Evolutionary conservation across 2,329 filamentous ascomycete genomes (phyloP).

Genomic region (Paecilomyces formosus): DNA sequence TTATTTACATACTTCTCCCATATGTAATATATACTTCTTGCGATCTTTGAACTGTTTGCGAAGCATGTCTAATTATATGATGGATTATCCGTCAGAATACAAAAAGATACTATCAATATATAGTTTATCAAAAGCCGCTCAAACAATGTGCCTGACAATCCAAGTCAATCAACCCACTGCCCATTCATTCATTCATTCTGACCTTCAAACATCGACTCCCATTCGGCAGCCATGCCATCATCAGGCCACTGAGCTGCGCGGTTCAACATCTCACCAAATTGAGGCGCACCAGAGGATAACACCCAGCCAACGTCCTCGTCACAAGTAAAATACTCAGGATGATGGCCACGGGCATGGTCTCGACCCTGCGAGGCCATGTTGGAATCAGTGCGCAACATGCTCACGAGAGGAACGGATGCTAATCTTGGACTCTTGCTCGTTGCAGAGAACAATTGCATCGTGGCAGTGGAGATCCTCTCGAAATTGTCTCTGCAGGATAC

Average conservation of each 20-base stretch:
- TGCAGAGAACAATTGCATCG: slow-evolving; percentile 15
- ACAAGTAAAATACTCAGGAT: neutral
- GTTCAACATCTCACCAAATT: slow-evolving; percentile 9
- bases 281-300: slow-evolving; percentile 5
- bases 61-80: too few relatives aligned
- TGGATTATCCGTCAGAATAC: too few relatives aligned
- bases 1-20: too few relatives aligned
- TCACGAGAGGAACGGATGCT: neutral
- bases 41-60: too few relatives aligned
- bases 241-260: slow-evolving; percentile 9
- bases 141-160: too few relatives aligned
- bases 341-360: slow-evolving; percentile 1
- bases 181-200: neutral
- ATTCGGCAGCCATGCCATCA: neutral
- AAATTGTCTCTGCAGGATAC: slow-evolving; percentile 21
- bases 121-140: too few relatives aligned
- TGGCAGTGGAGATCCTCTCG: slow-evolving; percentile 20
- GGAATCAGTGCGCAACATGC: slow-evolving; percentile 3
- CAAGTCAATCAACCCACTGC: neutral
- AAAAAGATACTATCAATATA: too few relatives aligned
- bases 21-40: too few relatives aligned
- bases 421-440: slow-evolving; percentile 7
- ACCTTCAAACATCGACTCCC: neutral
- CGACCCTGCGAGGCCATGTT: slow-evolving; percentile 5
- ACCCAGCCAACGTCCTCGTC: slow-evolving; percentile 3